Evolutionary conservation across 1,284 basidiomycete species (phyloP).

Genomic region (Exobasidium rhododendri): DNA sequence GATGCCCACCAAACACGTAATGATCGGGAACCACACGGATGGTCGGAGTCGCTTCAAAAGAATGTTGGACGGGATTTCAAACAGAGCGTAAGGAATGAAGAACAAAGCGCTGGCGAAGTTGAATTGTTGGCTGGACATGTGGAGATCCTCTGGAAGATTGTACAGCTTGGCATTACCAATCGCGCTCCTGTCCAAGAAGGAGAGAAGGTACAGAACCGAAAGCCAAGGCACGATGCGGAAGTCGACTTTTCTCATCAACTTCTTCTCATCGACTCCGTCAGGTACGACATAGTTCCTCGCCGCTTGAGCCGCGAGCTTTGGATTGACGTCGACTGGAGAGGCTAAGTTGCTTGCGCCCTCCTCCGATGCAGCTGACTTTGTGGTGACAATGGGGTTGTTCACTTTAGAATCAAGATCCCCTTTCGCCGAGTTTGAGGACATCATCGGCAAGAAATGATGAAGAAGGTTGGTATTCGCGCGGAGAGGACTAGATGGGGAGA

Average conservation of each 20-base stretch:
- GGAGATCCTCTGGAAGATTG: constrained; percentile 34
- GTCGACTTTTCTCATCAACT: constrained; percentile 47
- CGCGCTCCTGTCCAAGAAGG: constrained; percentile 59
- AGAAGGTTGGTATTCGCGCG: no score
- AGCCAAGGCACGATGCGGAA: constrained; percentile 42
- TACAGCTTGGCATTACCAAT: constrained; percentile 52
- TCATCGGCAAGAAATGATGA: no score
- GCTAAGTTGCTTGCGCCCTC: no score
- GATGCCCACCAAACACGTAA: constrained; percentile 53
- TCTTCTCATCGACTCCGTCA: constrained; percentile 40
- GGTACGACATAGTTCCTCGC: no score
- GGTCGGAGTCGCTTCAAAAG: constrained; percentile 69
- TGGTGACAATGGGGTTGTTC: no score
- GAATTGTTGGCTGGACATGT: constrained; percentile 30
- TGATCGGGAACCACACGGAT: constrained; percentile 63
- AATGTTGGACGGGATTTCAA: constrained; percentile 33
- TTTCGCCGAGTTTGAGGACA: no score
- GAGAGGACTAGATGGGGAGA: no score
- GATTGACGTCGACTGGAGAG: no score
- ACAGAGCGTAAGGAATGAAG: constrained; percentile 39
- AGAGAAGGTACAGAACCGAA: constrained; percentile 36
- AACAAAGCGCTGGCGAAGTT: constrained; percentile 29
- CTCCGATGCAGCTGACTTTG: no score
- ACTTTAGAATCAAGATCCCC: no score
- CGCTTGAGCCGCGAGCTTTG: no score